Conservation (phyloP, 371 early-diverging fungal species). For the Zychaea mexicana region DNA sequence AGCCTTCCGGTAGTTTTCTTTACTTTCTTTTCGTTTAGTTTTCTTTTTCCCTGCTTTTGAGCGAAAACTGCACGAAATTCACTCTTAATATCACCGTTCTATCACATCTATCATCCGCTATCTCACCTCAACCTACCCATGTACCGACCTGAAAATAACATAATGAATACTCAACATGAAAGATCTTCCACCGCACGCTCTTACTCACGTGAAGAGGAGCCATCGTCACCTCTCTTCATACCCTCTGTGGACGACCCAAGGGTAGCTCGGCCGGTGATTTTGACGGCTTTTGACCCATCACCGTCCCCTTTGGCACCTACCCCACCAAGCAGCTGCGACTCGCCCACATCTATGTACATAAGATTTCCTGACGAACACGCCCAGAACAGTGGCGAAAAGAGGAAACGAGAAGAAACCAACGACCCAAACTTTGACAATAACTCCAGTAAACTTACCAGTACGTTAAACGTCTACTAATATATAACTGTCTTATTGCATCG, state of each 20-base stretch:
- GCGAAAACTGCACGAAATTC: not conserved
- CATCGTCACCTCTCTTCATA: not conserved
- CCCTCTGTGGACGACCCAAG: not conserved
- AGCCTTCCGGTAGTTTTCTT: slow-evolving; percentile 6
- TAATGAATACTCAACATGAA: not conserved
- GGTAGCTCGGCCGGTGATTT: not conserved
- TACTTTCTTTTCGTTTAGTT: slow-evolving; percentile 3
- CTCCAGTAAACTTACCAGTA: not conserved
- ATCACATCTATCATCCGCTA: not conserved
- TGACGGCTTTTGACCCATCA: not conserved
- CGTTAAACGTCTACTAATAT: too few species aligned
- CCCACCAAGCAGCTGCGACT: not conserved
- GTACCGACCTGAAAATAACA: not conserved
- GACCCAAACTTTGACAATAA: not conserved
- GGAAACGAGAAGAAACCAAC: slow-evolving; percentile 2
- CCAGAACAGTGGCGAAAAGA: not conserved
- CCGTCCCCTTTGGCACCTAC: not conserved
- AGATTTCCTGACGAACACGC: slow-evolving; percentile 2
- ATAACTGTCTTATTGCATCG: not conserved
- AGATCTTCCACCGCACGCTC: not conserved
- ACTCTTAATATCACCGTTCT: not conserved
- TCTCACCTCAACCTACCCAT: not conserved
- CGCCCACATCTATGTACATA: slow-evolving; percentile 13
- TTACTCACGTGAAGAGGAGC: not conserved
- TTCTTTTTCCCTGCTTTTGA: not conserved